These are phyloP conservation scores for Lipomyces oligophaga DNA, from an alignment of 805 yeast species.

Conservation along the genomic window DNA sequence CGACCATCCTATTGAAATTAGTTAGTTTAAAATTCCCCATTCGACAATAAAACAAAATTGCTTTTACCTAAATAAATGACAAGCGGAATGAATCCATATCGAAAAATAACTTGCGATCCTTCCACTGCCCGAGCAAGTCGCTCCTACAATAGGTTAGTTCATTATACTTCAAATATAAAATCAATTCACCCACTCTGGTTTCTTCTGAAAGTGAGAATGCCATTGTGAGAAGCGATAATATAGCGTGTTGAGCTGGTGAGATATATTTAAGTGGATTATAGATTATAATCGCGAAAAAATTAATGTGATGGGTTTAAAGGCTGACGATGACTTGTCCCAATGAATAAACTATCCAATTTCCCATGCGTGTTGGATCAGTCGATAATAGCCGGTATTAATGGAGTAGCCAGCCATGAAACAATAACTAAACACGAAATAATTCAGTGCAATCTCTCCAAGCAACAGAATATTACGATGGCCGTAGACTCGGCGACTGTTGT, in stretches of 20 bases:
- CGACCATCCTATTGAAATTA: constrained; percentile 49
- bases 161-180: neutral
- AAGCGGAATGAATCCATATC: constrained; percentile 96
- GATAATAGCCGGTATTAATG: no score
- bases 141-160: constrained; percentile 49
- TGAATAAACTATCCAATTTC: no score
- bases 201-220: constrained; percentile 40
- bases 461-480: no score
- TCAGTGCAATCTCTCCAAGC: no score
- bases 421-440: neutral
- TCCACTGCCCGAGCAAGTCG: constrained; percentile 80
- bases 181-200: constrained; percentile 36
- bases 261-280: neutral
- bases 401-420: no score
- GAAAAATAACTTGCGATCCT: constrained; percentile 79
- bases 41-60: neutral
- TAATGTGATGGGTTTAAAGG: no score
- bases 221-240: constrained; percentile 22
- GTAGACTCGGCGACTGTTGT: no score
- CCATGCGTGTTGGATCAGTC: no score
- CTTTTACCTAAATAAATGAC: constrained; percentile 68
- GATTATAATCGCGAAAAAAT: no score
- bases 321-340: no score
- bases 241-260: no score
- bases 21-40: neutral